These are phyloP conservation scores for Triticum urartu DNA, from an alignment of 176 grass and related monocot genomes.

Conservation along the genomic window DNA sequence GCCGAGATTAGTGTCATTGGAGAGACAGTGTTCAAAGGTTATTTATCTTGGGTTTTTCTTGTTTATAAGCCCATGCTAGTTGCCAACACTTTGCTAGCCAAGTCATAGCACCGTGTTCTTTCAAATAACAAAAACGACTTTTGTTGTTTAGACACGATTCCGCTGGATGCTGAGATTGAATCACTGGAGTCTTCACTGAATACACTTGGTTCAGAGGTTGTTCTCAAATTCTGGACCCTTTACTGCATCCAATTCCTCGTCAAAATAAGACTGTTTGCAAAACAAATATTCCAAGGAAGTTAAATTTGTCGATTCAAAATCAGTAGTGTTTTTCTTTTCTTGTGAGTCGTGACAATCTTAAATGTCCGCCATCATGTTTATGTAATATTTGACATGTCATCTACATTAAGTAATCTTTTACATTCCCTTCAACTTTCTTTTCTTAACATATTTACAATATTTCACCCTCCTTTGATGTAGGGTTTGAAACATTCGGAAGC, in stretches of 20 bases:
- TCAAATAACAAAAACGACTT: neutral
- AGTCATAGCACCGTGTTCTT: neutral
- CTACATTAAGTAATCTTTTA: neutral
- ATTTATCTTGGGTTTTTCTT: conserved; percentile 13
- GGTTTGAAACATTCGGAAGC: conserved; percentile 22
- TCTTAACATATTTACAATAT: conserved; percentile 21
- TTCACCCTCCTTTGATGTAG: conserved; percentile 24
- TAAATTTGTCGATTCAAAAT: neutral
- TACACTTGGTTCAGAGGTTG: conserved; percentile 48
- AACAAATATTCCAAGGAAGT: neutral
- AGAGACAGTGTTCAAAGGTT: conserved; percentile 41
- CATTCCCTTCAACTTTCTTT: neutral
- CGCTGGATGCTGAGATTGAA: conserved; percentile 62
- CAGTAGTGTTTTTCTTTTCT: neutral
- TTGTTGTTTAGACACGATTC: conserved; percentile 46
- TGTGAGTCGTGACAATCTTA: neutral
- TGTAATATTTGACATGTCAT: conserved; percentile 14
- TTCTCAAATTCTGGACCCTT: neutral
- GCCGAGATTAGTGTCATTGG: conserved; percentile 48
- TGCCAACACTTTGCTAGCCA: neutral
- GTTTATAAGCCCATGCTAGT: neutral
- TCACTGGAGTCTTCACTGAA: conserved; percentile 47
- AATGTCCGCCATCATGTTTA: neutral
- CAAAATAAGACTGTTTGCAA: neutral
- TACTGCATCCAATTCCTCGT: neutral